phyloP scores from a whole-genome alignment of 768 basidiomycete genomes.

The Auricularia sp. region DNA sequence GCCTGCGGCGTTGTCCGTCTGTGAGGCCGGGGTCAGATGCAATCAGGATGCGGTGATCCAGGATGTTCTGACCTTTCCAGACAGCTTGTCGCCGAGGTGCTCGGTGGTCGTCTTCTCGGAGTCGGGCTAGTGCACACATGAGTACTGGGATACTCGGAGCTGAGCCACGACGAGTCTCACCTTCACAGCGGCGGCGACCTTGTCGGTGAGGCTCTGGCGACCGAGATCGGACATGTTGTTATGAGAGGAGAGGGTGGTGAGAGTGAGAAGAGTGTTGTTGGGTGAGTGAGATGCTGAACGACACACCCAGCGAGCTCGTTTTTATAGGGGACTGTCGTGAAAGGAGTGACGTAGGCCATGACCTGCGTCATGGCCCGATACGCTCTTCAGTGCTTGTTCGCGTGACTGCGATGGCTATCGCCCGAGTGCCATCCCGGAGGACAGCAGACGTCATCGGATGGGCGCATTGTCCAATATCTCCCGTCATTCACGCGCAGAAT shows the following conservation, averaged over 20 bases:
- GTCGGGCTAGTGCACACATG: conserved; percentile 9
- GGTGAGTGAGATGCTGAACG: not conserved
- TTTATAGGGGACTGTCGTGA: not conserved
- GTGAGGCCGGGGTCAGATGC: too few relatives aligned
- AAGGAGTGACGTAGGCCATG: not conserved
- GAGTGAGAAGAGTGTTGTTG: not conserved
- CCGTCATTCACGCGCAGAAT: too few relatives aligned
- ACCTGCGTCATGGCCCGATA: not conserved
- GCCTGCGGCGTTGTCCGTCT: conserved; percentile 35
- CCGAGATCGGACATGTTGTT: conserved; percentile 41
- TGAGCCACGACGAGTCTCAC: conserved; percentile 16
- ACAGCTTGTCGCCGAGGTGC: conserved; percentile 45
- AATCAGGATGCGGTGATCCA: too few relatives aligned
- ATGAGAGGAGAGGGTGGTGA: not conserved
- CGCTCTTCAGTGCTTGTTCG: too few relatives aligned
- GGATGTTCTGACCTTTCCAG: conserved; percentile 21
- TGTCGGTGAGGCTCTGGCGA: conserved; percentile 52
- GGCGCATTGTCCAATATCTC: too few relatives aligned
- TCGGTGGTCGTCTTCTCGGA: conserved; percentile 16
- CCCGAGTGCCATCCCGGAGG: too few relatives aligned
- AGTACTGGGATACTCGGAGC: not conserved
- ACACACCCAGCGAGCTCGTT: not conserved
- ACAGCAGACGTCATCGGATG: too few relatives aligned
- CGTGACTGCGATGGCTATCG: too few relatives aligned
- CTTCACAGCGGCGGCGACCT: conserved; percentile 40